Percentiles rank a stretch among this genome's conserved stretches.
phyloP scores from a whole-genome alignment of 2,329 filamentous ascomycete species.

The Scytalidium lignicola region DNA sequence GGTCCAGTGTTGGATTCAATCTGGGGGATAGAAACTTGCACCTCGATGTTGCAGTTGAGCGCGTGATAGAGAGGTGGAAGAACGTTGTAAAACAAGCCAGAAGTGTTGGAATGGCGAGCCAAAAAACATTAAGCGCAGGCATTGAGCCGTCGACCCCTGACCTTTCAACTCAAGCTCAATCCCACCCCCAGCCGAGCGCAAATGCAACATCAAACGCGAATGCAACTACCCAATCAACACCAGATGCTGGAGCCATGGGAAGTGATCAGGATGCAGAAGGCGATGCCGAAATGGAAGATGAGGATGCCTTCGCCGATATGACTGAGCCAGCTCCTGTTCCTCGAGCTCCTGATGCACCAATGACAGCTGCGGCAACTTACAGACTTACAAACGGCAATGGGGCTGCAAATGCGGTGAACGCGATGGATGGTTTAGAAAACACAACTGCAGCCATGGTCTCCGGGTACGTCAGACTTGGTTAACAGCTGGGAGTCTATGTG shows the following conservation, averaged over 20 bases:
- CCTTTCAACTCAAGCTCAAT: constrained; percentile 11
- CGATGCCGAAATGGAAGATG: constrained; percentile 7
- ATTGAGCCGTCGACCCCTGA: constrained; percentile 6
- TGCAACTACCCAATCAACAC: constrained; percentile 20
- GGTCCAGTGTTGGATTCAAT: constrained; percentile 39
- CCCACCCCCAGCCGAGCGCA: constrained; percentile 15
- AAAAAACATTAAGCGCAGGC: constrained; percentile 37
- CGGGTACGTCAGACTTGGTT: background rate
- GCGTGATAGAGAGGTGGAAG: constrained; percentile 59
- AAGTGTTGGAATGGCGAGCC: constrained; percentile 42
- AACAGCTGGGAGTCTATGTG: background rate
- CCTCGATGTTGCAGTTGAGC: constrained; percentile 44
- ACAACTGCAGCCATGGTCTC: background rate
- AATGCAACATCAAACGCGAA: constrained; percentile 15
- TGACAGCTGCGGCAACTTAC: constrained; percentile 14
- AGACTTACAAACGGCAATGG: constrained; percentile 17
- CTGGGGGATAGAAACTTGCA: constrained; percentile 48
- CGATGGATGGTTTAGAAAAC: background rate
- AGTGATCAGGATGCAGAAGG: constrained; percentile 31
- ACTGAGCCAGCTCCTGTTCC: constrained; percentile 3
- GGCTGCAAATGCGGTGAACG: background rate
- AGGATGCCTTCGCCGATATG: constrained; percentile 3
- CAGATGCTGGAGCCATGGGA: constrained; percentile 10
- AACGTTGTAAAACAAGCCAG: constrained; percentile 50
- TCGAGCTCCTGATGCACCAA: constrained; percentile 14